Conservation (phyloP, 2,329 filamentous ascomycete genomes). For the Nigrograna mackinnonii region DNA sequence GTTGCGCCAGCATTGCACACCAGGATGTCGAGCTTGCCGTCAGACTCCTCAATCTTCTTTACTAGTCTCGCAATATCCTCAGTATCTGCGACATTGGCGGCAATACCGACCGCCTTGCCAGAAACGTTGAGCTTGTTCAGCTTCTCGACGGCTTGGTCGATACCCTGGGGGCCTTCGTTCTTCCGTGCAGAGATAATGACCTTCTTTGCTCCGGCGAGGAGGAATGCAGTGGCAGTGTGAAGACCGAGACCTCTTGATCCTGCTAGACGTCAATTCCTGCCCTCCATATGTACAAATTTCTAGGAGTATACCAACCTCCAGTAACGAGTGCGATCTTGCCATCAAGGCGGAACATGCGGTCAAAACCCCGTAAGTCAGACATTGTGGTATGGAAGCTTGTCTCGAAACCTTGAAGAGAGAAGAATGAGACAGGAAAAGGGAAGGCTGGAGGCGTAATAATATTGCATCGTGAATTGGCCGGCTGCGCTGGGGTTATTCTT, state of each 20-base stretch:
- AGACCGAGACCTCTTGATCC: conserved; percentile 45
- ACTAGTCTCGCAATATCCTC: conserved; percentile 40
- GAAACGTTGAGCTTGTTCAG: conserved; percentile 41
- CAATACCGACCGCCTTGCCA: conserved; percentile 37
- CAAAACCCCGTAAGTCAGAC: conserved; percentile 36
- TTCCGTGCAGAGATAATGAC: conserved; percentile 45
- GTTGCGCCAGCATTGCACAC: conserved; percentile 45
- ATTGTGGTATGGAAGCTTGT: too few species aligned
- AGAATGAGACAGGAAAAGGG: not conserved
- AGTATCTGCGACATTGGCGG: conserved; percentile 41
- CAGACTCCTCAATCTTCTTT: conserved; percentile 31
- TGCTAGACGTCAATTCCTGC: conserved; percentile 13
- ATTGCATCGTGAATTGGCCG: conserved; percentile 15
- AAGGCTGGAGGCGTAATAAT: not conserved
- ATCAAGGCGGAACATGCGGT: conserved; percentile 39
- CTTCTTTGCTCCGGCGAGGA: conserved; percentile 43
- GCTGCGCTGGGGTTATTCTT: conserved; percentile 11
- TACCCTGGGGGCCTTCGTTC: conserved; percentile 39
- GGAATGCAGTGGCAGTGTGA: conserved; percentile 43
- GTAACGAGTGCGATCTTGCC: conserved; percentile 43
- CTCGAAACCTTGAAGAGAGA: not conserved
- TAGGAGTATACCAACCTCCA: conserved; percentile 24
- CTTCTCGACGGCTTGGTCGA: conserved; percentile 42
- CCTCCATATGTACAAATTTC: not conserved
- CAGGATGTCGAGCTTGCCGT: conserved; percentile 39